Evolutionary conservation across 345 rosid species (phyloP).

Genomic region (Eucalyptus curtisii): DNA sequence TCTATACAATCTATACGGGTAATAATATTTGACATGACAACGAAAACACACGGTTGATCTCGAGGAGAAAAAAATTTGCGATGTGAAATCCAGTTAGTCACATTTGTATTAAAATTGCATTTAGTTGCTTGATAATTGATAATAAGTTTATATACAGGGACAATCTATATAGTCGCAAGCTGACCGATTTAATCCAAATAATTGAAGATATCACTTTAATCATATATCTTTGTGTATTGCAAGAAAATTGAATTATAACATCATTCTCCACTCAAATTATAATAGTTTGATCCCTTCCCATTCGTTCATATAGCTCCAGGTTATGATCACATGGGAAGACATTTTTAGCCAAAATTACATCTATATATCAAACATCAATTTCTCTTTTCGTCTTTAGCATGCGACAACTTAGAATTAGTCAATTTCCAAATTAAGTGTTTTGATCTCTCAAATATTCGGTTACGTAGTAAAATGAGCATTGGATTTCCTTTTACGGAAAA

Average conservation of each 20-base stretch:
- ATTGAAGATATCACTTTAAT: not conserved
- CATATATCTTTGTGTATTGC: not conserved
- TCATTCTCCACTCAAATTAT: not conserved
- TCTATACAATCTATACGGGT: not conserved
- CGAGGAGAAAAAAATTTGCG: fast-evolving
- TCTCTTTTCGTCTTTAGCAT: not conserved
- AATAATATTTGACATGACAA: not conserved
- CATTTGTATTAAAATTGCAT: not conserved
- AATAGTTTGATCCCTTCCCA: not conserved
- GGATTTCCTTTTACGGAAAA: not conserved
- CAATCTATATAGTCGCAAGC: not conserved
- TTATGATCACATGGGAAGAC: not conserved
- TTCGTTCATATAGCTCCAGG: not conserved
- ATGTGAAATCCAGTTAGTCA: not conserved
- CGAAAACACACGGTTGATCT: not conserved
- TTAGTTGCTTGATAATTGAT: not conserved
- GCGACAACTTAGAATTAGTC: not conserved
- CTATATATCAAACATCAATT: not conserved
- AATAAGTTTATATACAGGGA: not conserved
- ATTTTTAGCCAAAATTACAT: not conserved
- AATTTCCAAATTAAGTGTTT: not conserved
- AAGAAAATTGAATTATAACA: not conserved
- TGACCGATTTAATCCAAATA: not conserved
- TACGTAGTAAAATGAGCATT: not conserved
- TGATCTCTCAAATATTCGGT: not conserved